These are phyloP conservation scores for Helianthus tuberosus DNA, from an alignment of 129 eudicot genomes.

Conservation along the genomic window DNA sequence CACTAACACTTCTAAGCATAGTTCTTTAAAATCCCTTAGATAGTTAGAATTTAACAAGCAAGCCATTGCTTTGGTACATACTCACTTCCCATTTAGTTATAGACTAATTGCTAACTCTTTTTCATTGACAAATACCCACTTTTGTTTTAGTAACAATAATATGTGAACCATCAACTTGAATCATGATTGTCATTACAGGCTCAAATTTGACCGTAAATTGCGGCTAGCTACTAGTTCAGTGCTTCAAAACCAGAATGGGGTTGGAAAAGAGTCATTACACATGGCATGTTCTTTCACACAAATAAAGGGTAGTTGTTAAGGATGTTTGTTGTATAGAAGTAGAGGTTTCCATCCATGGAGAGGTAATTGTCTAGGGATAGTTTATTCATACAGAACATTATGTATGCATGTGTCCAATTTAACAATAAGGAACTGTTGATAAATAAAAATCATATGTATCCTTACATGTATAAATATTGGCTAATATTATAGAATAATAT, in stretches of 20 bases:
- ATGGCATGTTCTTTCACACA: slow-evolving; percentile 30
- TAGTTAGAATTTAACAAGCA: background rate
- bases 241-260: slow-evolving; percentile 41
- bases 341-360: no score
- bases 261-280: slow-evolving; percentile 49
- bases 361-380: no score
- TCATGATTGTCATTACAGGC: background rate
- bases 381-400: no score
- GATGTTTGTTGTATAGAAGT: no score
- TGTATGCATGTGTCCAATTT: no score
- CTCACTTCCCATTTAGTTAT: background rate
- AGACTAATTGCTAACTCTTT: background rate
- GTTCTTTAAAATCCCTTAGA: background rate
- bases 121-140: no score
- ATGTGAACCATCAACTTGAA: background rate
- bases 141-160: no score
- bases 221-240: slow-evolving; percentile 61
- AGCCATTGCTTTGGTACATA: background rate
- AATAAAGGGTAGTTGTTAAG: slow-evolving; percentile 30
- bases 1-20: background rate
- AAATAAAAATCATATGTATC: background rate
- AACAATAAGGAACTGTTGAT: no score
- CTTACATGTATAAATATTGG: background rate
- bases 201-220: slow-evolving; percentile 1
- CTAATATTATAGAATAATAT: no score